Percentiles rank a stretch among this genome's conserved stretches.
These are phyloP conservation scores for Fusarium azukiicola DNA, from an alignment of 2,329 filamentous ascomycete species.

Conservation along the genomic window DNA sequence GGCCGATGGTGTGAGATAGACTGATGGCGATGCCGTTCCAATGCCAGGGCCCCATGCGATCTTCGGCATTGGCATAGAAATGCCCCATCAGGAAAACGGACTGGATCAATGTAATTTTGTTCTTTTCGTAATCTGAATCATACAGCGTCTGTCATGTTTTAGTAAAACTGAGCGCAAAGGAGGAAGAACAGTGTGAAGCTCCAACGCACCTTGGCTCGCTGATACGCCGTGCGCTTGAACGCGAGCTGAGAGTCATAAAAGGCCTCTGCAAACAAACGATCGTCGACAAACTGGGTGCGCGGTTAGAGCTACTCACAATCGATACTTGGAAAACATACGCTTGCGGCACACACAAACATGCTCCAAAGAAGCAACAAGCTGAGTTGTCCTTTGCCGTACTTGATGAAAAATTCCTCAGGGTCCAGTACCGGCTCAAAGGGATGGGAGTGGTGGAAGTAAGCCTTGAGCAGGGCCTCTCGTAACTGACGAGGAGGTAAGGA, in stretches of 20 bases:
- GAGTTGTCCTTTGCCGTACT: constrained; percentile 35
- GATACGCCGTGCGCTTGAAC: constrained; percentile 39
- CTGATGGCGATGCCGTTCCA: constrained; percentile 69
- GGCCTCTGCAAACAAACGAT: neutral
- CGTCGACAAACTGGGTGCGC: constrained; percentile 32
- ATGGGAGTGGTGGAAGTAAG: constrained; percentile 54
- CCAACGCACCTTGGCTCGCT: constrained; percentile 34
- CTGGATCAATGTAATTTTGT: constrained; percentile 66
- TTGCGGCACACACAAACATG: constrained; percentile 57
- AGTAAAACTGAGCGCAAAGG: neutral
- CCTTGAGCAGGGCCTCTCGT: constrained; percentile 39
- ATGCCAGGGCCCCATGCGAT: constrained; percentile 67
- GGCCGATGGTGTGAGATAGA: constrained; percentile 66
- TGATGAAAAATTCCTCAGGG: constrained; percentile 42
- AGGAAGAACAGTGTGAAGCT: rapidly evolving
- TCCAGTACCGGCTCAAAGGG: constrained; percentile 52
- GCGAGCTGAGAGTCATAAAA: constrained; percentile 19
- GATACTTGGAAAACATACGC: constrained; percentile 49
- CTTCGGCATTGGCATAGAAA: constrained; percentile 65
- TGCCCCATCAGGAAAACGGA: constrained; percentile 66
- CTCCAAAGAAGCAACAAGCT: constrained; percentile 54
- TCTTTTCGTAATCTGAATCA: constrained; percentile 61
- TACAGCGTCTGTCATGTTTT: constrained; percentile 37
- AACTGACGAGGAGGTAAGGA: constrained; percentile 36
- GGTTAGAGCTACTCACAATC: neutral